Evolutionary conservation across 2,329 filamentous ascomycete genomes (phyloP).

Genomic region (Fusarium duplospermum): DNA sequence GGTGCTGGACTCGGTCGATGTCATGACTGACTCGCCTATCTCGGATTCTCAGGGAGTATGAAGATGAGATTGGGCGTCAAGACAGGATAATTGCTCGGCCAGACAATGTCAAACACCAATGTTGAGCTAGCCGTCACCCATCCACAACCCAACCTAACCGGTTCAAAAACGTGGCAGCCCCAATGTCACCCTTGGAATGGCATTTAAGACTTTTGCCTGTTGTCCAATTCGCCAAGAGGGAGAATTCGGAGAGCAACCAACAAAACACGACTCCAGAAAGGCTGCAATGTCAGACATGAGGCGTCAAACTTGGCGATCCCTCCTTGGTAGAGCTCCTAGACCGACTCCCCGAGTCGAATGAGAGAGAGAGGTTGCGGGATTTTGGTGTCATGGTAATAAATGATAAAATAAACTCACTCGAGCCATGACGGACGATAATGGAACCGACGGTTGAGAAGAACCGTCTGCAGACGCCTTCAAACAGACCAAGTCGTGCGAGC

Average conservation of each 20-base stretch:
- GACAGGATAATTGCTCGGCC: not conserved
- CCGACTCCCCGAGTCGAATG: conserved; percentile 3
- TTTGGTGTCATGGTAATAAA: conserved; percentile 16
- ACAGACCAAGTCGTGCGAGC: not conserved
- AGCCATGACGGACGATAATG: conserved; percentile 4
- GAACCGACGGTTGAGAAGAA: conserved; percentile 3
- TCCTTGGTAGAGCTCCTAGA: conserved; percentile 3
- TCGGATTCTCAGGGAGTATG: not conserved
- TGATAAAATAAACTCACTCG: not conserved
- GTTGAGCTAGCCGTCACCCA: not conserved
- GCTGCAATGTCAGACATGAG: conserved; percentile 9
- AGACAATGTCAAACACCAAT: not conserved
- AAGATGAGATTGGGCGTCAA: not conserved
- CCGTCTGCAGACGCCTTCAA: conserved; percentile 1
- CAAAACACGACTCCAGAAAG: not conserved
- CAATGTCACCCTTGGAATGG: conserved; percentile 22
- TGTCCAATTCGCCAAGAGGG: not conserved
- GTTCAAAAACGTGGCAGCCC: conserved; percentile 8
- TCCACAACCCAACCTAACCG: not conserved
- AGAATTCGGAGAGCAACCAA: not conserved
- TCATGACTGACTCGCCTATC: not conserved
- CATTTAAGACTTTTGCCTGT: conserved; percentile 4
- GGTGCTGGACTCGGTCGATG: conserved; percentile 3
- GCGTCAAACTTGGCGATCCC: conserved; percentile 7
- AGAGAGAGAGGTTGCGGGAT: conserved; percentile 25